A percentile compares a stretch with the other conserved stretches of the same genome.
These are phyloP conservation scores for Staphylotrichum longicolle DNA, from an alignment of 495 filamentous ascomycete species.

Conservation along the genomic window DNA sequence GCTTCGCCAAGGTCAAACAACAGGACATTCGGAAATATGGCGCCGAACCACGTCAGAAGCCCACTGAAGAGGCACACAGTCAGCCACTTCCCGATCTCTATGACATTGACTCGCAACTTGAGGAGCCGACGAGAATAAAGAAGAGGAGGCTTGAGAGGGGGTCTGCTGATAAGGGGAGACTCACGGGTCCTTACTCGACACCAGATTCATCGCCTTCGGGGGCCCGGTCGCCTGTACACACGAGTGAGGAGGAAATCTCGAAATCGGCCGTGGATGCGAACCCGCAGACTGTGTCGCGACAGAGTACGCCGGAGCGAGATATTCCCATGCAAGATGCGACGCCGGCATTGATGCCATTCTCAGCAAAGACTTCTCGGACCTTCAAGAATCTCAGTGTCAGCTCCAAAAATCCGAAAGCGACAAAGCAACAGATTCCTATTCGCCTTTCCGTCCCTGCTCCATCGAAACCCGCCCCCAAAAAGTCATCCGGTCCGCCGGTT, in stretches of 20 bases:
- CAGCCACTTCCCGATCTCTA: conserved; percentile 28
- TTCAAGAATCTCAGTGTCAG: conserved; percentile 30
- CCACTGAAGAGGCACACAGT: conserved; percentile 25
- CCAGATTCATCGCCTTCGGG: conserved; percentile 31
- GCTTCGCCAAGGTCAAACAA: conserved; percentile 16
- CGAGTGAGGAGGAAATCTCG: conserved; percentile 15
- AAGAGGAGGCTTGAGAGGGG: conserved; percentile 31
- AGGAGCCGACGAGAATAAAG: conserved; percentile 24
- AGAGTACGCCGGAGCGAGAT: conserved; percentile 31
- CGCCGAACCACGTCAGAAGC: conserved; percentile 10
- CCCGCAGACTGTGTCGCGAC: not conserved
- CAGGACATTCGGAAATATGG: conserved; percentile 12
- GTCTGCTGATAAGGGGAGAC: conserved; percentile 26
- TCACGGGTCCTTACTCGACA: conserved; percentile 28
- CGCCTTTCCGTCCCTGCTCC: conserved; percentile 34
- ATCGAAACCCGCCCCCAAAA: conserved; percentile 13
- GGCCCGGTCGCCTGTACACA: conserved; percentile 16
- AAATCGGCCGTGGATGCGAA: conserved; percentile 17
- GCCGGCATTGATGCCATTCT: conserved; percentile 28
- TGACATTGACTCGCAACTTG: conserved; percentile 21
- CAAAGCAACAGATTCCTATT: conserved; percentile 39
- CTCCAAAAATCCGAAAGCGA: conserved; percentile 15
- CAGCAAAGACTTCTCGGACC: conserved; percentile 29
- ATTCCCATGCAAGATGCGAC: conserved; percentile 23
- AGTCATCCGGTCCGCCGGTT: conserved; percentile 16